Base-by-base conservation (phyloP, 2,329 filamentous ascomycete species). In the Apiospora malaysiana region DNA sequence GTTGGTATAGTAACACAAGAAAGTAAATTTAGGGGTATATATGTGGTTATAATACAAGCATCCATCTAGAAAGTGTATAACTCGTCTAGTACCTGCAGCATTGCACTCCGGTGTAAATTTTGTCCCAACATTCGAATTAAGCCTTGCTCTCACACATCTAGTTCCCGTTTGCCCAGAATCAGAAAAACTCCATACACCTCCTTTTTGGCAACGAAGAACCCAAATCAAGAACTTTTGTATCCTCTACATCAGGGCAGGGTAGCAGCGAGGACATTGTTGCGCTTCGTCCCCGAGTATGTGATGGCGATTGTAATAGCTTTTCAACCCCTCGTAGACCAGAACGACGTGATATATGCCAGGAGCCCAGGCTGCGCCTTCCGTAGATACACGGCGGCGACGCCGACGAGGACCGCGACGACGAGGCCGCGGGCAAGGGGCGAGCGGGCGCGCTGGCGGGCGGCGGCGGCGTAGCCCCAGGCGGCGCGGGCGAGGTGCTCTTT, bases 361-460 rank as follows among this genome's bases (percentile, higher is more conserved):
- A 74, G 8, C 12, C 70, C 3, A 83, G 80, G 25, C 43, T 43
- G 51, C 10, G 84, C 83, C 70, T 84, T 89, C 69, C 89, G 86
- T 73, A 94, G 79, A 81, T 91, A 93, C 71, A 94, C 83, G 9
- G 93, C 93, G 70, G 93, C 74, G 32, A 90, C 81, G 40, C 90
- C 93, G 66, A 95, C 86, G 7, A 92, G 78, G 37, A 96, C 80
- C 32, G 93, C 90, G 69, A 91, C 80, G 40, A 88, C 91, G 66
- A 91, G 82, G 37, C 88, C 87, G 21, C 88, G 84, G 59, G 88
- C 88, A 0, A 93, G 90, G 14, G 66, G 66, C 43, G 66, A 32
- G 27, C 45, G 45, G 18, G 46, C 46, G 32, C 32, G 32, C 45
- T 49, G 16, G 27, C 56, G 56, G 56, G 56, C 10, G 65, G 40